Base-by-base conservation (phyloP, 1,284 basidiomycete genomes). In the Apiotrichum montevideense region DNA sequence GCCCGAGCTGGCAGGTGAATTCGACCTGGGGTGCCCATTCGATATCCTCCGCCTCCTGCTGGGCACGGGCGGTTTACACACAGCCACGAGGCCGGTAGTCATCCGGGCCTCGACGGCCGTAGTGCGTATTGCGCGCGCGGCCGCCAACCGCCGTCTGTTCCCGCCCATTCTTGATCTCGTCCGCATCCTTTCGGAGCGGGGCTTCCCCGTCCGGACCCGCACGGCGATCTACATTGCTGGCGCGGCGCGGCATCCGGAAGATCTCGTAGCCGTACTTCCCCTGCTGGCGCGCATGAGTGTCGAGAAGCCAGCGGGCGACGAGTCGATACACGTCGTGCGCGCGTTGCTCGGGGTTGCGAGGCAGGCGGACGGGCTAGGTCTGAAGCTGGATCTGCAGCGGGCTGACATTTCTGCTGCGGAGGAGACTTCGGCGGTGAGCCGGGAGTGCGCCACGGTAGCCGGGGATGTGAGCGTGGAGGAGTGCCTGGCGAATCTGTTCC, bases 191-290 rank as follows among this genome's bases (percentile, higher is more conserved):
- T 15, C 9, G 3, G 46, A 41, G 4, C 2, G 4, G 4, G 4
- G n/a, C 14, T 13, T 29, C 35, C 48, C 3, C 48, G 21, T 9
- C 41, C 39, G 33, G 2, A 3, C 33, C 7, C 51, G 42, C 32
- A 35, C 35, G 3, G 52, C 40, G 3, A 14, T 46, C 14, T 58
- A 47, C 21, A 35, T 54, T 35, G 49, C 49, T 45, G 52, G 52
- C n/a, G 37, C 47, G 3, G 56, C 52, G 11, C 42, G 35, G 14
- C 42, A 49, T 8, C 47, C 56, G n/a, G 57, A 58, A 34, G 57
- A 58, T 41, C 29, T 58, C 6, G 10, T 14, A 10, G 14, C 11
- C 1, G 6, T 58, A 40, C 50, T 55, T 3, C 45, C 57, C 4
- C 13, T 44, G 6, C 53, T 58, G 1, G 35, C 37, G 29, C 35